Base-by-base conservation (phyloP, 257 asterid genomes). In the Echites panduratus region DNA sequence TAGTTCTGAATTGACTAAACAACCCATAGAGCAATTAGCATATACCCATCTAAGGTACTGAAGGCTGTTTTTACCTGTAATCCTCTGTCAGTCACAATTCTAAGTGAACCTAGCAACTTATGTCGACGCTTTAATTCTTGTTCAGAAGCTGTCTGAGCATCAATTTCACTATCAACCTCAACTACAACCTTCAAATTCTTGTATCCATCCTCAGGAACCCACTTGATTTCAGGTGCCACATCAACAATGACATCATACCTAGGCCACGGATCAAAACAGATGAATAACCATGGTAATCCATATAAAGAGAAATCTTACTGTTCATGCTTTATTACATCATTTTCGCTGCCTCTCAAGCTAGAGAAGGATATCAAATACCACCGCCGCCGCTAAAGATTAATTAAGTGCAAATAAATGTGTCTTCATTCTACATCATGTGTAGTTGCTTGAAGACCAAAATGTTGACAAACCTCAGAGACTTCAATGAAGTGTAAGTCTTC, bases 151-250 rank as follows among this genome's bases (percentile, higher is more conserved):
- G 74, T 82, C 75, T 88, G 89, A 70, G 96, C 99, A 81, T 84
- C 90, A 73, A 89, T 85, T 69, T 94, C 99, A 72, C 84, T 88
- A 79, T 89, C 99, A 78, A 94, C 84, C 89, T 94, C 96, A 75
- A 94, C 97, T 71, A 81, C 87, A 66, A 94, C 82, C 84, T 94
- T 94, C 81, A 91, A 77, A 80, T 91, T 88, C 86, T 91, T 89
- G 96, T 94, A 94, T 52, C 91, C 97, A 61, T 88, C 84, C 65
- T 94, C 97, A 48, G 97, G 97, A 72, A 65, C 77, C 99, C 99
- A 94, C 76, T 89, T 88, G 79, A 91, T 76, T 80, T 87, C 97
- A 67, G 99, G 99, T 27, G 83, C 89, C 79, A 94, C 95, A 68
- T 94, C 99, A 73, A 94, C 97, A 73, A 87, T 48, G 35, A 91